phyloP scores from a whole-genome alignment of 2,329 filamentous ascomycete species.

The Fusarium miscanthi region DNA sequence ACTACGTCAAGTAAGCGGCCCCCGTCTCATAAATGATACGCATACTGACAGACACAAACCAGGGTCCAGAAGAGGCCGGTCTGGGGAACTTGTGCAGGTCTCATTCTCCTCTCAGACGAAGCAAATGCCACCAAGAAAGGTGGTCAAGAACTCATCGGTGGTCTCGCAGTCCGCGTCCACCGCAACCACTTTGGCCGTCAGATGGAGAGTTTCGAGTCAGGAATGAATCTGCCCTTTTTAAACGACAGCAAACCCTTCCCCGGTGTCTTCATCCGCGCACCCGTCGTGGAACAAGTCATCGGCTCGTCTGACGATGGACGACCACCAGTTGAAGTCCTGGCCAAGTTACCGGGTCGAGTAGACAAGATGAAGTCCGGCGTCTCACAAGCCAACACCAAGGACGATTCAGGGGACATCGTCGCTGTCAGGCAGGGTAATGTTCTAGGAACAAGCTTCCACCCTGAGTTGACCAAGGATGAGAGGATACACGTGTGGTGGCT shows the following conservation, averaged over 20 bases:
- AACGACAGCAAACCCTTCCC: slow-evolving; percentile 64
- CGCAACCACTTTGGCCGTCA: slow-evolving; percentile 96
- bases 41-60: background rate
- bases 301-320: slow-evolving; percentile 44
- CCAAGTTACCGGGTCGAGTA: slow-evolving; percentile 58
- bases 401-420: slow-evolving; percentile 79
- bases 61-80: slow-evolving; percentile 82
- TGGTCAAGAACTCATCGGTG: slow-evolving; percentile 92
- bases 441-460: slow-evolving; percentile 95
- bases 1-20: slow-evolving; percentile 85
- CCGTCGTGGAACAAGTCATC: slow-evolving; percentile 87
- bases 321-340: slow-evolving; percentile 61
- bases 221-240: slow-evolving; percentile 79
- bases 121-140: slow-evolving; percentile 90
- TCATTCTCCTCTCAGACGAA: slow-evolving; percentile 89
- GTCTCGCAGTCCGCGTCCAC: slow-evolving; percentile 89
- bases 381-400: slow-evolving; percentile 52
- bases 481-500: slow-evolving; percentile 97
- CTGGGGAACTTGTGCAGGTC: slow-evolving; percentile 96
- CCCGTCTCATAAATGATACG: background rate
- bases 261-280: slow-evolving; percentile 93
- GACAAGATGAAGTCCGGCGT: slow-evolving; percentile 53
- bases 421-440: slow-evolving; percentile 92
- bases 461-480: slow-evolving; percentile 87
- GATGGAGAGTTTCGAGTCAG: slow-evolving; percentile 87